Evolutionary conservation across 257 asterid genomes (phyloP), one percentile per base, ranked within the genome.

Genomic region (Phtheirospermum japonicum): DNA sequence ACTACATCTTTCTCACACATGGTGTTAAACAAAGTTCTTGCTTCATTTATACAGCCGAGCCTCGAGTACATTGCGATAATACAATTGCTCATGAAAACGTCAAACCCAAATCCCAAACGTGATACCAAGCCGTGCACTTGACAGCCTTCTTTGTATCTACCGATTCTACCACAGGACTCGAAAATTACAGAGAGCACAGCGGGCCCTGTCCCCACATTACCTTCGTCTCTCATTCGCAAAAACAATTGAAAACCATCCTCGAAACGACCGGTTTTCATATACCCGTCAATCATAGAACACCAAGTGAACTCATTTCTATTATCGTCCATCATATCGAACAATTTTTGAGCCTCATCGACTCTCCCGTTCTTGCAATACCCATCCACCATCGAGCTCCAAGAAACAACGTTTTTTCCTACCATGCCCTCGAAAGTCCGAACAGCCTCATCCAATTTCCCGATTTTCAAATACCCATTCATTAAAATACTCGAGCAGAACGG

Each of bases 371-470:
- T 88, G 43, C 87, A 88, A 55, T 82, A 82, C 9, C 95, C 96
- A 73, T 85, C 89, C 60, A 91, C 87, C 96, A 91, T 84, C 13
- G 84, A 83, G 83, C 98, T 91, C 82, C 91, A 85, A 50, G 94
- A 73, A 49, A 88, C 94, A 23, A 82, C 84, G 72, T 85, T 83
- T 53, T 77, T 88, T 82, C 60, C 76, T 58, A 50, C 72, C 88
- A 85, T 84, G 14, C 75, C 73, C 43, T 77, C 78, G 33, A 90
- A 90, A 69, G 83, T 57, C 55, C 34, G 61, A 63, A 80, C 71
- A 30, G 87, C 96, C 61, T 85, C 78, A 23, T 76, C 84, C 78
- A 88, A 66, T 60, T 52, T 77, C 32, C 94, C 84, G 37, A 43
- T 23, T 69, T 74, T 91, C 71, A 85, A 59, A 68, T 82, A 88